Evolutionary conservation across 805 yeast species (phyloP), one percentile per base, ranked within the genome.

Genomic region (Starmerella cellae): DNA sequence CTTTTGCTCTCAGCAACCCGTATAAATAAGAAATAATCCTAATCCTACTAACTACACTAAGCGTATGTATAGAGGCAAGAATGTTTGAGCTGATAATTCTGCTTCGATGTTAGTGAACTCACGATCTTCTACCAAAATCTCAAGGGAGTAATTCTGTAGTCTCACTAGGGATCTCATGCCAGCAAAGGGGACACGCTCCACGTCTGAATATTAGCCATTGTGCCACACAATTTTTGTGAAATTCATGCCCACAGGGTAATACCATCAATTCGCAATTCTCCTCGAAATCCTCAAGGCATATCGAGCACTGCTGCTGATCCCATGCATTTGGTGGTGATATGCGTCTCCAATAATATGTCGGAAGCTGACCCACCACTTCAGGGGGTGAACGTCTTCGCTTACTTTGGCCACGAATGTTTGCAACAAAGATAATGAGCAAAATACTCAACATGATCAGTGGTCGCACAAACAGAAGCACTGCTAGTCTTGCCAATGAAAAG

Each of bases 221-320:
- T 20, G 75, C 62, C 38, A 76, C 67, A 54, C 82, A 76, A 21
- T 60, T 62, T 35, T 68, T 69, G 53, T 76, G 82, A 59, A 68
- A 76, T 47, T 74, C 72, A 55, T 76, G 82, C 39, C 70, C 69
- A 54, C 82, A 76, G 6, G 74, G 75, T 38, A 76, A 61, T 19
- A 68, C 62, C 60, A 75, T 62, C 17, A 76, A 73, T 37, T 63
- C 60, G 19, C 72, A 63, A 42, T 60, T 61, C 26, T 73, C 66
- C 14, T 69, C 68, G 51, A 70, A 75, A 47, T 64, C 68, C 36
- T 71, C 79, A 33, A 76, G 63, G 50, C 82, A 76, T 20, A 76
- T 74, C 20, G 74, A 70, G 53, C 82, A 76, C 55, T 73, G 44
- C 24, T 31, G 26, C 44, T 34, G 50, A 24, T 27, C 41, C 45